Evolutionary conservation across 139 green algal species (phyloP).

Genomic region (Closterium sp.): DNA sequence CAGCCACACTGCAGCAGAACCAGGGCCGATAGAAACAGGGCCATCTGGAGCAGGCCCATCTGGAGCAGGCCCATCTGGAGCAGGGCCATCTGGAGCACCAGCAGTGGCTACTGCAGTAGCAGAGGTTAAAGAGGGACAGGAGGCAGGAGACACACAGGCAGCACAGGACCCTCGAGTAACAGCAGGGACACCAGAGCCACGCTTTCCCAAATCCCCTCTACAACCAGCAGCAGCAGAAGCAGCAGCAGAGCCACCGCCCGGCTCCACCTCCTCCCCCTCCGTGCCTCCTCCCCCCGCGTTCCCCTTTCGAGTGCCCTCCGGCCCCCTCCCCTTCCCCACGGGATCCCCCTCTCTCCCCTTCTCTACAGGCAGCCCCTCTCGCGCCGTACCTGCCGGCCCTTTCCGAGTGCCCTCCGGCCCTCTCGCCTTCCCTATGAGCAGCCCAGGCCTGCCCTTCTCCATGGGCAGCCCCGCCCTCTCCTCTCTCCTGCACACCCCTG

Average conservation of each 20-base stretch:
- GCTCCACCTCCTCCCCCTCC: no score
- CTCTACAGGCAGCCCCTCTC: no score
- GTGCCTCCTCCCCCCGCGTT: not conserved
- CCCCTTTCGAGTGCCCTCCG: not conserved
- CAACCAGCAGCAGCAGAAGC: not conserved
- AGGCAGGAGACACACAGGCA: not conserved
- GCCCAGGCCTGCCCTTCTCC: not conserved
- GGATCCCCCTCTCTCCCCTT: no score
- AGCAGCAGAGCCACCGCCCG: constrained; percentile 2
- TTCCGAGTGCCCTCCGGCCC: not conserved
- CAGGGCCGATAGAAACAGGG: no score
- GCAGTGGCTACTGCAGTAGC: not conserved
- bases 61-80: no score
- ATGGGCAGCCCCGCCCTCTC: not conserved
- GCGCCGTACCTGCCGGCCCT: no score
- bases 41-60: no score
- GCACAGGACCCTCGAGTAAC: not conserved
- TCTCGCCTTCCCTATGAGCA: not conserved
- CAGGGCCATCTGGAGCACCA: no score
- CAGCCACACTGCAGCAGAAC: not conserved
- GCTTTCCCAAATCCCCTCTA: not conserved
- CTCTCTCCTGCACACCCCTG: not conserved
- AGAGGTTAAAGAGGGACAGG: not conserved
- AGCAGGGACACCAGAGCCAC: not conserved
- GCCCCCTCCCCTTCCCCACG: not conserved